These are phyloP conservation scores for Russula earlei DNA, from an alignment of 768 basidiomycete genomes.

Conservation along the genomic window DNA sequence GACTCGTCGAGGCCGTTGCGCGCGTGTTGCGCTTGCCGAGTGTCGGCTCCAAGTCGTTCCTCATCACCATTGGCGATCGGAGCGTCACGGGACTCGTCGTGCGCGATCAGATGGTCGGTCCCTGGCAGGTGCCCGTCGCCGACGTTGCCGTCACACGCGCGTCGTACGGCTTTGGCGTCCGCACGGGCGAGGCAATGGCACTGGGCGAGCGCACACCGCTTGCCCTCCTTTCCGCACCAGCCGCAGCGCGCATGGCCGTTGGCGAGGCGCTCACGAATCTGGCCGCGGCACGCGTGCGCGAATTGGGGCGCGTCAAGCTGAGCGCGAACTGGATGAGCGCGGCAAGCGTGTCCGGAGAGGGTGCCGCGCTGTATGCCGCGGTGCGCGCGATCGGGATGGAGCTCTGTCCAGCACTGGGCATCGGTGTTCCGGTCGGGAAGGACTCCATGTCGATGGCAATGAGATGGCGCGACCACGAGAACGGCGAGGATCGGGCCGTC, in stretches of 20 bases:
- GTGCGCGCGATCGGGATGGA: slow-evolving; percentile 87
- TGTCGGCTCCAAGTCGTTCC: slow-evolving; percentile 92
- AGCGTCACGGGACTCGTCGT: slow-evolving; percentile 89
- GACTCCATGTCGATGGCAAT: slow-evolving; percentile 99
- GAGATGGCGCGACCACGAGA: slow-evolving; percentile 64
- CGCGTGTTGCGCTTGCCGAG: slow-evolving; percentile 86
- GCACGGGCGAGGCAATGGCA: slow-evolving; percentile 91
- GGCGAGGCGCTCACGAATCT: slow-evolving; percentile 91
- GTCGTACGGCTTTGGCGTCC: slow-evolving; percentile 83
- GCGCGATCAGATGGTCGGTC: slow-evolving; percentile 98
- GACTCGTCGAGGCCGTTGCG: slow-evolving; percentile 54
- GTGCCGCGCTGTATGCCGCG: slow-evolving; percentile 81
- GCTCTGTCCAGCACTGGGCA: slow-evolving; percentile 83
- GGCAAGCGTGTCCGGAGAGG: slow-evolving; percentile 81
- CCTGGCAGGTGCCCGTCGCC: slow-evolving; percentile 96
- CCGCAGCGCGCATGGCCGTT: slow-evolving; percentile 93
- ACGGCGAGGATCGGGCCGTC: slow-evolving; percentile 62
- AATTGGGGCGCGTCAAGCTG: slow-evolving; percentile 74
- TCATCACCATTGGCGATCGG: slow-evolving; percentile 97
- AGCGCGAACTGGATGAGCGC: slow-evolving; percentile 99
- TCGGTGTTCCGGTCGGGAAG: slow-evolving; percentile 97
- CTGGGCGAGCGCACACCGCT: slow-evolving; percentile 96
- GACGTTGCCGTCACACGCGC: slow-evolving; percentile 96
- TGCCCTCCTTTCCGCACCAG: slow-evolving; percentile 77
- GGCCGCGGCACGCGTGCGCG: slow-evolving; percentile 64